Evolutionary conservation across 352 stramenopile species (phyloP).

Genomic region (Pythium diclinum): DNA sequence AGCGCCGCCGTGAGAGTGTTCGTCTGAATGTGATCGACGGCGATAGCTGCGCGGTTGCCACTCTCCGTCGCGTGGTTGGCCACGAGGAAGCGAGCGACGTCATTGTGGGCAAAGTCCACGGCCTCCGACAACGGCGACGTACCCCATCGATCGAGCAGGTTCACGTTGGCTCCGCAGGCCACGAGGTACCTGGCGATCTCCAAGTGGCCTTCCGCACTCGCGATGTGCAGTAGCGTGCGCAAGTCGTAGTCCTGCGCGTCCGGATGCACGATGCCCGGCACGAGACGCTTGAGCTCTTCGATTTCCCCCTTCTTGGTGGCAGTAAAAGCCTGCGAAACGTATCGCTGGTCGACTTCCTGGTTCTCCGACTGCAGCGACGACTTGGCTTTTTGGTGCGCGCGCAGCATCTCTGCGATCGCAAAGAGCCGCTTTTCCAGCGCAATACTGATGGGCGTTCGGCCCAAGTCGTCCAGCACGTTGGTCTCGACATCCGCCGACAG

Average conservation of each 20-base stretch:
- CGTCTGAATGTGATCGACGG: slow-evolving; percentile 61
- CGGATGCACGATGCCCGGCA: slow-evolving; percentile 52
- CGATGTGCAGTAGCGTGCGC: slow-evolving; percentile 69
- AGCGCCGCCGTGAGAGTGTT: slow-evolving; percentile 52
- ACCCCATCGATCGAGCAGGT: slow-evolving; percentile 75
- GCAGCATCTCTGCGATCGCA: slow-evolving; percentile 61
- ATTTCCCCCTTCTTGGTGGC: slow-evolving; percentile 55
- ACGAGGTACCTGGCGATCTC: slow-evolving; percentile 62
- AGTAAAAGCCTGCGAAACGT: slow-evolving; percentile 53
- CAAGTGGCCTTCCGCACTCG: slow-evolving; percentile 63
- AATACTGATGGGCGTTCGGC: slow-evolving; percentile 64
- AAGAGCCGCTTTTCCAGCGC: slow-evolving; percentile 57
- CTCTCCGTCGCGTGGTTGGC: slow-evolving; percentile 61
- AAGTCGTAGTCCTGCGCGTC: slow-evolving; percentile 78
- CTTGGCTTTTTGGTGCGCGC: slow-evolving; percentile 54
- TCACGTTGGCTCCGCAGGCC: slow-evolving; percentile 68
- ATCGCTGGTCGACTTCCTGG: slow-evolving; percentile 35
- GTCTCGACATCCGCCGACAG: slow-evolving; percentile 67
- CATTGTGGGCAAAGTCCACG: slow-evolving; percentile 76
- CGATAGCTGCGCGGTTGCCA: slow-evolving; percentile 50
- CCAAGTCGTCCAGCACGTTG: slow-evolving; percentile 47
- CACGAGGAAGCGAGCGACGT: slow-evolving; percentile 64
- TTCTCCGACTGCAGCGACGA: slow-evolving; percentile 30
- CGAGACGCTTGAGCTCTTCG: slow-evolving; percentile 42
- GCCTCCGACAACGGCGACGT: slow-evolving; percentile 72